phyloP scores from a whole-genome alignment of 2,329 filamentous ascomycete species.

The Aspergillus terreus region DNA sequence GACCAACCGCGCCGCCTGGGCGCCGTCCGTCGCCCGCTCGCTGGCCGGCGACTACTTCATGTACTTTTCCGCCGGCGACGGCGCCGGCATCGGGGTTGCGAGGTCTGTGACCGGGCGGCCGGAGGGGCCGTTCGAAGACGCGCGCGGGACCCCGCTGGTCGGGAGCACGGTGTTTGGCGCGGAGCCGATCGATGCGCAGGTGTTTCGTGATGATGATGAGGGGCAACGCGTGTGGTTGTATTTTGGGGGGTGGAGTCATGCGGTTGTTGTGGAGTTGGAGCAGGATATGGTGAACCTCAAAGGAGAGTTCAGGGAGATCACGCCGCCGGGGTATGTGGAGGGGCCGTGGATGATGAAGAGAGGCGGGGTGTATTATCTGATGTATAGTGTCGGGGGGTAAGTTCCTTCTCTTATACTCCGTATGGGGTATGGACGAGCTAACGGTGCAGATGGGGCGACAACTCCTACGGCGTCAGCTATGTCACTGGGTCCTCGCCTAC shows the following conservation, averaged over 20 bases:
- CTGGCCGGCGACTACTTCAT: slow-evolving; percentile 44
- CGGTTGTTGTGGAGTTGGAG: slow-evolving; percentile 42
- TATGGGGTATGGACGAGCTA: not conserved
- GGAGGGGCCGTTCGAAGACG: slow-evolving; percentile 42
- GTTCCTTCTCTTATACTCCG: slow-evolving; percentile 4
- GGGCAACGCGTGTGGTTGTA: slow-evolving; percentile 41
- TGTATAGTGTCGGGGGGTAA: slow-evolving; percentile 44
- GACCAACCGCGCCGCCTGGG: slow-evolving; percentile 44
- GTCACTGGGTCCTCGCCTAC: slow-evolving; percentile 39
- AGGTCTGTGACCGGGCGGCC: slow-evolving; percentile 29
- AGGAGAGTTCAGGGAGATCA: slow-evolving; percentile 45
- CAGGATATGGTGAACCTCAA: slow-evolving; percentile 45
- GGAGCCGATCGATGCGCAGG: slow-evolving; percentile 47
- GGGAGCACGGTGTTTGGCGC: slow-evolving; percentile 45
- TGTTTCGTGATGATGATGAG: slow-evolving; percentile 44
- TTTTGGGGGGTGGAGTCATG: slow-evolving; percentile 44
- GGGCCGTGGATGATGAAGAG: slow-evolving; percentile 45
- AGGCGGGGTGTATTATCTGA: slow-evolving; percentile 41
- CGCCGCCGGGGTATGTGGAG: slow-evolving; percentile 45
- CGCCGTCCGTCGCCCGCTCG: slow-evolving; percentile 41
- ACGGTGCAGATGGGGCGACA: slow-evolving; percentile 40
- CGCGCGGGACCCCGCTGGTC: slow-evolving; percentile 41
- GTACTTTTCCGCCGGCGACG: slow-evolving; percentile 51
- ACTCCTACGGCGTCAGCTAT: slow-evolving; percentile 46
- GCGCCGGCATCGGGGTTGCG: slow-evolving; percentile 44